Percentiles rank a stretch among this genome's conserved stretches.
These are phyloP conservation scores for Ustilago loliicola DNA, from an alignment of 1,284 basidiomycete genomes.

Conservation along the genomic window DNA sequence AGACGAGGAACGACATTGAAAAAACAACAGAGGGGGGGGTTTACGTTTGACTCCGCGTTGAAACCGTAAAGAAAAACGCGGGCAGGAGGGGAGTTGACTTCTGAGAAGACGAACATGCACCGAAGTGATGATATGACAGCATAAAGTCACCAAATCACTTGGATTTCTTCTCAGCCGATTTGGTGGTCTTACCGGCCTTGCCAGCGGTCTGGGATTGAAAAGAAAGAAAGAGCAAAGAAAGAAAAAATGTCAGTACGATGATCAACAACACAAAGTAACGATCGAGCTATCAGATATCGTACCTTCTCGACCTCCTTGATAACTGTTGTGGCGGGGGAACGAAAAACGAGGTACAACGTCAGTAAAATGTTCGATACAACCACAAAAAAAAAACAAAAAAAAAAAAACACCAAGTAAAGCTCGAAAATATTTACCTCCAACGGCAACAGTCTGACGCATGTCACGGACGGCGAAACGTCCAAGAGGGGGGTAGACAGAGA, in stretches of 20 bases:
- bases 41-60: slow-evolving; percentile 48
- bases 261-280: too few relatives aligned
- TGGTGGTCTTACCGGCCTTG: slow-evolving; percentile 79
- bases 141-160: slow-evolving; percentile 60
- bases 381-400: neutral
- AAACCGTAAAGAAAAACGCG: slow-evolving; percentile 38
- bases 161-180: slow-evolving; percentile 90
- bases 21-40: slow-evolving; percentile 18
- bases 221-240: neutral
- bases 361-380: neutral
- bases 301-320: too few relatives aligned
- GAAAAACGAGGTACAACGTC: neutral
- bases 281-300: too few relatives aligned
- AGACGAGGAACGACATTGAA: neutral
- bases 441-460: slow-evolving; percentile 75
- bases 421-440: slow-evolving; percentile 91
- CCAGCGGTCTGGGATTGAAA: slow-evolving; percentile 42
- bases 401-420: too few relatives aligned
- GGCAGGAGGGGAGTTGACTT: too few relatives aligned
- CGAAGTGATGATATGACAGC: too few relatives aligned
- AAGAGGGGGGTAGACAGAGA: slow-evolving; percentile 98
- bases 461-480: slow-evolving; percentile 87
- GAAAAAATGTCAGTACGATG: neutral
- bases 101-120: too few relatives aligned
- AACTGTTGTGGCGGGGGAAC: too few relatives aligned